Conservation (phyloP, 2,329 filamentous ascomycete genomes). For the Pseudogymnoascus sp. region DNA sequence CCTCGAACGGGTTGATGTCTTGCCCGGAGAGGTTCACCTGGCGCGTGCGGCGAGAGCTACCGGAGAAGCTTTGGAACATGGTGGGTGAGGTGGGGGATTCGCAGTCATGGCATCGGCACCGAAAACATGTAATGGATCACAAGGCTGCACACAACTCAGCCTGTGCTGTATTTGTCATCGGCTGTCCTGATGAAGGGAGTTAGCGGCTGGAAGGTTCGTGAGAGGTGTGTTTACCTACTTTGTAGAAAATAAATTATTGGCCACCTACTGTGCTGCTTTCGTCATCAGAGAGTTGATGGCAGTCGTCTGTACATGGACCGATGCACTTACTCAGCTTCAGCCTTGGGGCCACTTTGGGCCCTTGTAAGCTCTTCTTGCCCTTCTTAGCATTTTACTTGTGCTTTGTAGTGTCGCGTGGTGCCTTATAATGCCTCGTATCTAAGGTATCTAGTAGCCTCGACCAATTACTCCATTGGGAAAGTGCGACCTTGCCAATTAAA, state of each 20-base stretch:
- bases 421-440: neutral
- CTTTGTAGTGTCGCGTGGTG: neutral
- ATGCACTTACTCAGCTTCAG: constrained; percentile 7
- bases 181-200: neutral
- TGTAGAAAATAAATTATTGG: neutral
- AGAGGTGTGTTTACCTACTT: neutral
- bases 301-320: neutral
- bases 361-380: neutral
- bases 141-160: neutral
- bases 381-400: neutral
- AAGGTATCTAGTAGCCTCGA: neutral
- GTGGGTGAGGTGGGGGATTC: constrained; percentile 19
- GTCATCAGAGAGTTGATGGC: neutral
- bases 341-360: neutral
- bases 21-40: constrained; percentile 93
- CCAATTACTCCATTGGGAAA: constrained; percentile 6
- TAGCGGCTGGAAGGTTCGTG: neutral
- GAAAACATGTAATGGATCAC: neutral
- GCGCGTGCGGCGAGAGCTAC: constrained; percentile 72
- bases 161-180: neutral
- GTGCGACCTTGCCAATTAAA: constrained; percentile 6
- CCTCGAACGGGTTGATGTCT: constrained; percentile 69
- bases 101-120: constrained; percentile 10
- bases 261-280: neutral
- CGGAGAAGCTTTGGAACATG: constrained; percentile 93